Conservation (phyloP, 495 filamentous ascomycete species). For the Parmelia sp. region DNA sequence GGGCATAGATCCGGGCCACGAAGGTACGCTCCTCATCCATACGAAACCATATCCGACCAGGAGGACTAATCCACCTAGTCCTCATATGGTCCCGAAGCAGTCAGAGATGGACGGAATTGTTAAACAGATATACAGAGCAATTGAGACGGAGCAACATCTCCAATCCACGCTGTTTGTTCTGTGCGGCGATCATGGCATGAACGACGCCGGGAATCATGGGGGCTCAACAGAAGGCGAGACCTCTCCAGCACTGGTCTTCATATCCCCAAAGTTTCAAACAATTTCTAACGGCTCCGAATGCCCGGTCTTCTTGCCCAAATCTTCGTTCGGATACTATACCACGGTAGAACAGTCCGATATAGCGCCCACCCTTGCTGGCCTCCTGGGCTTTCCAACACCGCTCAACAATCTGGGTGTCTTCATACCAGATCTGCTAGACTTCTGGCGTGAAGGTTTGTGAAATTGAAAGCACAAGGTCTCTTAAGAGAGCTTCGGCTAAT, state of each 20-base stretch:
- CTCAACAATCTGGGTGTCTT: conserved; percentile 87
- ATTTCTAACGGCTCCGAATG: conserved; percentile 41
- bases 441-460: conserved; percentile 58
- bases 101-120: conserved; percentile 89
- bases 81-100: conserved; percentile 90
- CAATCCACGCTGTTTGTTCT: conserved; percentile 75
- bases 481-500: conserved; percentile 9
- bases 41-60: not conserved
- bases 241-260: conserved; percentile 83
- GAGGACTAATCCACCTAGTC: conserved; percentile 39
- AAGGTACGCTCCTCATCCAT: conserved; percentile 46
- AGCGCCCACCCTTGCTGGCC: conserved; percentile 77
- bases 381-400: conserved; percentile 85
- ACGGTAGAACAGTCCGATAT: conserved; percentile 89
- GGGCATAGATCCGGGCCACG: conserved; percentile 92
- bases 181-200: conserved; percentile 97
- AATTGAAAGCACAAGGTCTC: not conserved
- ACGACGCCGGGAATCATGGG: conserved; percentile 95
- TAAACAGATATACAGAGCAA: conserved; percentile 63
- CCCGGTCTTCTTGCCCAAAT: conserved; percentile 38
- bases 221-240: conserved; percentile 90
- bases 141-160: conserved; percentile 62
- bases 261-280: conserved; percentile 73
- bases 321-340: conserved; percentile 70
- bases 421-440: conserved; percentile 66